Conservation (phyloP, 2,329 filamentous ascomycete species). For the Chaetothyriales sp. region DNA sequence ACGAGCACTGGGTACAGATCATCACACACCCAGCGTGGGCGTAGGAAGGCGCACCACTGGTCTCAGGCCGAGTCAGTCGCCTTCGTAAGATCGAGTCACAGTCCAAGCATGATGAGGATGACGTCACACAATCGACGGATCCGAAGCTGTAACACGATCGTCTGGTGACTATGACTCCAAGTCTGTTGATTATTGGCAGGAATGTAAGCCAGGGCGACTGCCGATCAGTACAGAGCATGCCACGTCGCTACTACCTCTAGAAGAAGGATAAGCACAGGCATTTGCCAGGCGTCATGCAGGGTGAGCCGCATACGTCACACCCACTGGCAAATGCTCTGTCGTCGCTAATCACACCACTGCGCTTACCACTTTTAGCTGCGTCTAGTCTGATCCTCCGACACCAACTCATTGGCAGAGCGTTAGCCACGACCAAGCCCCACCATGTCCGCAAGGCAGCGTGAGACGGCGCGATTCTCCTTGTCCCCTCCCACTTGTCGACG, state of each 20-base stretch:
- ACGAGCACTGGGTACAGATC: not conserved
- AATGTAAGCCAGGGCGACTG: not conserved
- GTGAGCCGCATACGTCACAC: not conserved
- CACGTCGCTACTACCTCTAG: not conserved
- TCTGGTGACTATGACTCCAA: not conserved
- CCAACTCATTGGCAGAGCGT: not conserved
- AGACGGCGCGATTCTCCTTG: not conserved
- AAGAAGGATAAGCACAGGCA: not conserved
- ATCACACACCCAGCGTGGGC: no score
- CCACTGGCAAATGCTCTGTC: not conserved
- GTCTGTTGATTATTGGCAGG: not conserved
- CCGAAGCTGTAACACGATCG: not conserved
- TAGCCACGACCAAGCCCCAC: not conserved
- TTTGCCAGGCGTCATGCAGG: not conserved
- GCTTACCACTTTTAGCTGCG: not conserved
- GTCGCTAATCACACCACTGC: not conserved
- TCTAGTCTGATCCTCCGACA: not conserved
- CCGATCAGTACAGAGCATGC: not conserved
- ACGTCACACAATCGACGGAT: not conserved
- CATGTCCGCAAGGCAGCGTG: not conserved
- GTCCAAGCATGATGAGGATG: no score
- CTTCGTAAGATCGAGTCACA: no score
- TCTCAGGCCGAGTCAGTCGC: not conserved
- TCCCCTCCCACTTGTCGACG: not conserved
- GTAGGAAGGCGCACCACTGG: not conserved